Conservation (phyloP, 306 rosid species). For the Psophocarpus tetragonolobus region DNA sequence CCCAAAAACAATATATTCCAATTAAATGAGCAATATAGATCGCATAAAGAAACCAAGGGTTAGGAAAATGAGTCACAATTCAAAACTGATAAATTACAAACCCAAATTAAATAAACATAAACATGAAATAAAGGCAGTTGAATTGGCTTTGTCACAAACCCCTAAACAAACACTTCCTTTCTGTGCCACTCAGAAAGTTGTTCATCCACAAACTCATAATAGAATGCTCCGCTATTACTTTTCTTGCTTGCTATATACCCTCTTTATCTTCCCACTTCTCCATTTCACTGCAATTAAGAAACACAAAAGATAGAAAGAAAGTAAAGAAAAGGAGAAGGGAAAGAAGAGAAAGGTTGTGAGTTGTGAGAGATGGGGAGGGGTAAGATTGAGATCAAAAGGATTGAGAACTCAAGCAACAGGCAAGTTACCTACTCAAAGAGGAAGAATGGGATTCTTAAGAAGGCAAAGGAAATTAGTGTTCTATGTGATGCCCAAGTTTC, state of each 20-base stretch:
- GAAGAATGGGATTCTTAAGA: slow-evolving; percentile 76
- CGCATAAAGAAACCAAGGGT: slow-evolving; percentile 50
- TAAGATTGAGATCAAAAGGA: slow-evolving; percentile 94
- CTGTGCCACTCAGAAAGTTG: slow-evolving; percentile 71
- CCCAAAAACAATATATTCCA: neutral
- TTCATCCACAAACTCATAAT: slow-evolving; percentile 54
- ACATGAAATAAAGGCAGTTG: slow-evolving; percentile 44
- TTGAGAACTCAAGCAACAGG: slow-evolving; percentile 87
- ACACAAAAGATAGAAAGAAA: neutral
- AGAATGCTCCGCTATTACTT: slow-evolving; percentile 50
- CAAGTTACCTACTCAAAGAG: slow-evolving; percentile 90
- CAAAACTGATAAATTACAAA: slow-evolving; percentile 8
- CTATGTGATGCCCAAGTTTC: slow-evolving; percentile 87
- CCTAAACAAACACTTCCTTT: slow-evolving; percentile 55
- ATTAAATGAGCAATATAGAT: slow-evolving; percentile 5
- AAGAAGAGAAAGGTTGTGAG: neutral
- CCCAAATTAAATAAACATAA: slow-evolving; percentile 26
- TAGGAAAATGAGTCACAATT: slow-evolving; percentile 42
- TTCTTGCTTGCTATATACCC: slow-evolving; percentile 12
- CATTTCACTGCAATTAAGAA: slow-evolving; percentile 29
- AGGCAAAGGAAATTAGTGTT: slow-evolving; percentile 81
- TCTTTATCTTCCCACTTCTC: neutral
- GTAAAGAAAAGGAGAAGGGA: neutral
- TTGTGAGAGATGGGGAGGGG: slow-evolving; percentile 74
- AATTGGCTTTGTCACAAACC: slow-evolving; percentile 64